phyloP scores from a whole-genome alignment of 768 basidiomycete genomes.

The Suillus lakei region DNA sequence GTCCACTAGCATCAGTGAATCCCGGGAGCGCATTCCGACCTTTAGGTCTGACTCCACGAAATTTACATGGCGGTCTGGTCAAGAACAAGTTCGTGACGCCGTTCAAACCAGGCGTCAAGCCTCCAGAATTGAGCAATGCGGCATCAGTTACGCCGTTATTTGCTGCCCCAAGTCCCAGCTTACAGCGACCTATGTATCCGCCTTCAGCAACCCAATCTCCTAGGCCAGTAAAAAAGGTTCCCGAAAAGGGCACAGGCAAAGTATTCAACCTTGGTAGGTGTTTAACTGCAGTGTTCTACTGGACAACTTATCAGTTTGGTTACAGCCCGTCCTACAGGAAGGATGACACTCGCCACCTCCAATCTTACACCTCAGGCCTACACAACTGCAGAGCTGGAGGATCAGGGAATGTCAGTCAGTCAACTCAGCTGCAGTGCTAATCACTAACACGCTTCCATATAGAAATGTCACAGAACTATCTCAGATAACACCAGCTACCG shows the following conservation, averaged over 20 bases:
- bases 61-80: slow-evolving; percentile 34
- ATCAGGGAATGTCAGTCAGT: slow-evolving; percentile 55
- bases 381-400: slow-evolving; percentile 46
- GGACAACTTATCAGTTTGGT: slow-evolving; percentile 7
- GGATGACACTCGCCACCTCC: slow-evolving; percentile 52
- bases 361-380: slow-evolving; percentile 56
- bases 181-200: slow-evolving; percentile 28
- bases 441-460: slow-evolving; percentile 12
- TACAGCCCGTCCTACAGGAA: slow-evolving; percentile 39
- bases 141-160: slow-evolving; percentile 2
- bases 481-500: slow-evolving; percentile 59
- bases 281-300: not conserved
- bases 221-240: slow-evolving; percentile 14
- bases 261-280: slow-evolving; percentile 52
- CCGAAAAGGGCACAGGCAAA: slow-evolving; percentile 5
- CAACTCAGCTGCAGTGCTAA: slow-evolving; percentile 3
- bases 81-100: slow-evolving; percentile 59
- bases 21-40: slow-evolving; percentile 20
- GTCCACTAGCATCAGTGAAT: slow-evolving; percentile 34
- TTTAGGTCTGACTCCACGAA: slow-evolving; percentile 28
- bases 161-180: slow-evolving; percentile 5
- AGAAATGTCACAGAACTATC: slow-evolving; percentile 57
- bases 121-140: slow-evolving; percentile 35
- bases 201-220: slow-evolving; percentile 17
- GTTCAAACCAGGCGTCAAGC: slow-evolving; percentile 59